Base-by-base conservation (phyloP, 2,329 filamentous ascomycete genomes). In the Chrysoporthe puriensis region DNA sequence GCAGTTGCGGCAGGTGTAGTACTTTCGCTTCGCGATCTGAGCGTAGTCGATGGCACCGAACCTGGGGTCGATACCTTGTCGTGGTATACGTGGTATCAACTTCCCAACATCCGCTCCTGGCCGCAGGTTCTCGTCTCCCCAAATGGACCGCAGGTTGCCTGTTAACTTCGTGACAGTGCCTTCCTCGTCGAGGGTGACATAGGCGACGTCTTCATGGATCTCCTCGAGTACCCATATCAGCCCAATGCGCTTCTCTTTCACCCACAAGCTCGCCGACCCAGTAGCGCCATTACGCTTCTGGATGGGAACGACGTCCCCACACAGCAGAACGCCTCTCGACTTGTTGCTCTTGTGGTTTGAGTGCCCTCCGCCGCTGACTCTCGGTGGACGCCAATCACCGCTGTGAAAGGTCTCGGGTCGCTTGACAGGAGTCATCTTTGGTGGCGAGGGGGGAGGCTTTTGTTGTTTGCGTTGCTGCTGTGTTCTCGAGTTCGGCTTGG, bases 151-250 rank as follows among this genome's bases (percentile, higher is more conserved):
- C n/a, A 88, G 87, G n/a, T 91, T 87, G n/a, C 95, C 95, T 2
- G 85, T 85, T 48, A 91, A 85, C 63, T 86, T 88, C 40, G 88
- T 85, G 21, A 97, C 86, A 56, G 86, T 85, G 54, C 93, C 94
- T 40, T 93, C 89, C 66, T 94, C 90, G 75, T 96, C 92, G 26
- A 97, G 85, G 13, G 84, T 85, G 56, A 99, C 80, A 69, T 88
- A 87, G 4, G 92, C 94, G 50, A 96, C 90, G 76, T 99, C 94
- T 79, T 99, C 96, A 66, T 95, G 93, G 69, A 99, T 98, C 79
- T 99, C 96, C 77, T 99, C 96, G 2, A 99, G 81, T 9, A 99
- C 96, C 96, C 96, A 99, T 69, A 99, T 98, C 69, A 99, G 81
- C 11, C 95, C 94, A 63, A 93, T 90, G 61, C 91, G 88, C 79